Conservation (phyloP, 108 stramenopile genomes). For the Discostella pseudostelligera region DNA sequence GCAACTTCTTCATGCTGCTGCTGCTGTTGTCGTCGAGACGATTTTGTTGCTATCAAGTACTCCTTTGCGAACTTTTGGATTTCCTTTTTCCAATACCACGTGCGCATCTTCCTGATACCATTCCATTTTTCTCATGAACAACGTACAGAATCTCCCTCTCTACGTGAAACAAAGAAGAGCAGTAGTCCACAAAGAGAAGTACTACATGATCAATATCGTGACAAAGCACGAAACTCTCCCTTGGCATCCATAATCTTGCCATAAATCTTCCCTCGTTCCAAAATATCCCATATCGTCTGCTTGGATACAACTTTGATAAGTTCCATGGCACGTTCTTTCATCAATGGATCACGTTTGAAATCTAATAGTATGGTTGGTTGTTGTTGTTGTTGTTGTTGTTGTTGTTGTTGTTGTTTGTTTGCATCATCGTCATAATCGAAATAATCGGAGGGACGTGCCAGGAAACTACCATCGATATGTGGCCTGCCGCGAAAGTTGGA, state of each 20-base stretch:
- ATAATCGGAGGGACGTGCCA: constrained; percentile 56
- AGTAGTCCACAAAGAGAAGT: too few relatives aligned
- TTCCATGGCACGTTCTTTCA: constrained; percentile 51
- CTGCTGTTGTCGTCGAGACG: too few relatives aligned
- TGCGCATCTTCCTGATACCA: too few relatives aligned
- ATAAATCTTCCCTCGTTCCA: constrained; percentile 67
- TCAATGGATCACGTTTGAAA: constrained; percentile 63
- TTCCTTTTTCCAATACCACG: too few relatives aligned
- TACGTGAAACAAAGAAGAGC: too few relatives aligned
- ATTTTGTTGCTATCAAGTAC: too few relatives aligned
- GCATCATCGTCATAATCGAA: constrained; percentile 3
- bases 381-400: constrained; percentile 8
- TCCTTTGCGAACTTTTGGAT: too few relatives aligned
- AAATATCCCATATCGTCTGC: constrained; percentile 65
- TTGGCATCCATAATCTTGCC: constrained; percentile 59
- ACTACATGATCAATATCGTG: too few relatives aligned
- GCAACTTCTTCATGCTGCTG: too few relatives aligned
- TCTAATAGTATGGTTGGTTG: constrained; percentile 58
- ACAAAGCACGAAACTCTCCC: constrained; percentile 50
- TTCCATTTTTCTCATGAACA: too few relatives aligned
- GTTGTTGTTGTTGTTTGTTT: constrained; percentile 7
- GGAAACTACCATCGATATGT: constrained; percentile 81
- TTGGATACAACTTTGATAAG: constrained; percentile 62
- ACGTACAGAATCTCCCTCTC: too few relatives aligned
- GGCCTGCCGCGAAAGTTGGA: constrained; percentile 53